Percentiles rank a stretch among this genome's conserved stretches.
These are phyloP conservation scores for Penicillium sp. DNA, from an alignment of 2,329 filamentous ascomycete genomes.

Conservation along the genomic window DNA sequence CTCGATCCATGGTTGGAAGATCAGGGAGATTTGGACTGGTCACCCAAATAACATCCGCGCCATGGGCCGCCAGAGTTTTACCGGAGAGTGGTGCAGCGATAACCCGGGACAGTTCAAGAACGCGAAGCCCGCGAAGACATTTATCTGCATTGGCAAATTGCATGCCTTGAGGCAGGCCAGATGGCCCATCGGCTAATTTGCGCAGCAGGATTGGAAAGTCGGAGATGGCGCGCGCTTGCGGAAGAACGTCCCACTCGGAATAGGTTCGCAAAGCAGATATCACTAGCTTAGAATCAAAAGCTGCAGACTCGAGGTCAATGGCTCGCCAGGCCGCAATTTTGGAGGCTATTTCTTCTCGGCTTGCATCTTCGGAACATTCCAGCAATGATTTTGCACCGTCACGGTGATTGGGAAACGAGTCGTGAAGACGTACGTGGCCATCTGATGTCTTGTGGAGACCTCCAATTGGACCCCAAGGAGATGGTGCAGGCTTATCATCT, in stretches of 20 bases:
- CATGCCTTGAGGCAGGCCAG: constrained; percentile 12
- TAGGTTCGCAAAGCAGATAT: constrained; percentile 55
- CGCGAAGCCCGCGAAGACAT: constrained; percentile 45
- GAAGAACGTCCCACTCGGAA: constrained; percentile 53
- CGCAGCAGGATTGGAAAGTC: constrained; percentile 51
- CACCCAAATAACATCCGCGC: constrained; percentile 46
- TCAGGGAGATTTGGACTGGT: constrained; percentile 39
- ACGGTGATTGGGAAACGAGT: constrained; percentile 56
- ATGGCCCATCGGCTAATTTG: constrained; percentile 30
- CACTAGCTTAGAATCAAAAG: constrained; percentile 44
- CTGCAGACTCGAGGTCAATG: constrained; percentile 53
- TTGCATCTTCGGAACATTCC: constrained; percentile 35
- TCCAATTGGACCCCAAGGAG: constrained; percentile 49
- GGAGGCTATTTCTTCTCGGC: constrained; percentile 42
- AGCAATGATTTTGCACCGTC: constrained; percentile 49
- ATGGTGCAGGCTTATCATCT: constrained; percentile 35
- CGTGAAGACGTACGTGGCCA: constrained; percentile 59
- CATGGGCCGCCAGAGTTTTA: constrained; percentile 42
- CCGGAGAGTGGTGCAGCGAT: constrained; percentile 43
- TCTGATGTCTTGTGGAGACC: constrained; percentile 56
- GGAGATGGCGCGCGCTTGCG: constrained; percentile 49
- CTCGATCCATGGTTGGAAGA: constrained; percentile 38
- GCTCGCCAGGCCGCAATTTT: constrained; percentile 46
- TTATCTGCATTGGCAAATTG: constrained; percentile 21
- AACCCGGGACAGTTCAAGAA: constrained; percentile 42